These are phyloP conservation scores for Euphorbia peplus DNA, from an alignment of 345 rosid genomes.

Conservation along the genomic window DNA sequence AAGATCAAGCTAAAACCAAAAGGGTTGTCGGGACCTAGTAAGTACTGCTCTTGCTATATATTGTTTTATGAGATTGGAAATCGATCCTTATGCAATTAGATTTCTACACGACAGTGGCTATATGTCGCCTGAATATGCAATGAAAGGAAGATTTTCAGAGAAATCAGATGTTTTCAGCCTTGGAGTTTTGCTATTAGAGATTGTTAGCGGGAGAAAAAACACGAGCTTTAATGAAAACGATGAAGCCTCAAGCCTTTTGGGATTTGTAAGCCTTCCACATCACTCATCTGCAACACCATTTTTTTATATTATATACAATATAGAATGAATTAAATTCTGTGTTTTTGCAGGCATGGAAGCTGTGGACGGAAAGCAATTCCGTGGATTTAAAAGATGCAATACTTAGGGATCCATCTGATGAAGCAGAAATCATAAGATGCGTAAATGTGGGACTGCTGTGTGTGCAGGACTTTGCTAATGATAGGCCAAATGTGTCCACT, in stretches of 20 bases:
- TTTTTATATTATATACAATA: no score
- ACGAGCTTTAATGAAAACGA: conserved; percentile 3
- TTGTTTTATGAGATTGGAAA: not conserved
- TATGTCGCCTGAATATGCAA: conserved; percentile 21
- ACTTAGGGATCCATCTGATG: not conserved
- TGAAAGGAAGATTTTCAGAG: conserved; percentile 20
- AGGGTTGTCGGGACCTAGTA: conserved; percentile 19
- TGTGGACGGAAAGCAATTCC: conserved; percentile 12
- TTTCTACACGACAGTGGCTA: conserved; percentile 10
- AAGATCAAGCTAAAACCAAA: conserved; percentile 16
- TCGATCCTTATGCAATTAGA: not conserved
- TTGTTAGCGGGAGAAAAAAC: conserved; percentile 14
- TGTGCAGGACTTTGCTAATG: conserved; percentile 15
- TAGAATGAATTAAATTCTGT: no score
- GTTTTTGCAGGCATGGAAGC: conserved; percentile 17
- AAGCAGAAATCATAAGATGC: conserved; percentile 10
- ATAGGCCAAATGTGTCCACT: conserved; percentile 12
- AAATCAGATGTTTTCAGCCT: conserved; percentile 21
- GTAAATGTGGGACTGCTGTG: conserved; percentile 19
- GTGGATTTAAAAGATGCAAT: not conserved
- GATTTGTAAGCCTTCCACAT: conserved; percentile 9
- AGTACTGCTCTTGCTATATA: not conserved
- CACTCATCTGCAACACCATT: not conserved
- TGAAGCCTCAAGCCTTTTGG: conserved; percentile 10
- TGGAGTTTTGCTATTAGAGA: conserved; percentile 18